phyloP scores from a whole-genome alignment of 129 eudicot genomes.

The Saposhnikovia divaricata region DNA sequence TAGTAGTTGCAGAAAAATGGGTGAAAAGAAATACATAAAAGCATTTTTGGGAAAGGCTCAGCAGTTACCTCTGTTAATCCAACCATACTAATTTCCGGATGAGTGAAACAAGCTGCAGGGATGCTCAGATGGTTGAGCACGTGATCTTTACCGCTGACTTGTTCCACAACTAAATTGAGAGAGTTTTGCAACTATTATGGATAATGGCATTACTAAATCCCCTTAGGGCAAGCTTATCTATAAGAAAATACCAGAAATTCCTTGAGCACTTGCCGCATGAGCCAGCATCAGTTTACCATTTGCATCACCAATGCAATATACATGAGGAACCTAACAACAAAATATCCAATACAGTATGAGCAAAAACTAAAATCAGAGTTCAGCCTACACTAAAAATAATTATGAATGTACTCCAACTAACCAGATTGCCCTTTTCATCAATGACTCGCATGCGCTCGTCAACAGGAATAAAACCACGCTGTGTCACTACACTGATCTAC shows the following conservation, averaged over 20 bases:
- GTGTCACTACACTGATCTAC: slow-evolving; percentile 84
- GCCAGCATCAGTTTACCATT: slow-evolving; percentile 98
- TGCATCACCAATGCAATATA: slow-evolving; percentile 98
- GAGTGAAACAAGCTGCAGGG: slow-evolving; percentile 98
- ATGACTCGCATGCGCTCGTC: slow-evolving; percentile 92
- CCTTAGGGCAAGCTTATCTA: neutral
- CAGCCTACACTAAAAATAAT: slow-evolving; percentile 7
- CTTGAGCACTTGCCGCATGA: slow-evolving; percentile 99
- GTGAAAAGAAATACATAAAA: neutral
- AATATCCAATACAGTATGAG: slow-evolving; percentile 8
- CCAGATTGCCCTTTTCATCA: slow-evolving; percentile 76
- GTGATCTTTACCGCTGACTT: slow-evolving; percentile 78
- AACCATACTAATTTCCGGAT: slow-evolving; percentile 98
- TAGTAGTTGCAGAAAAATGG: neutral
- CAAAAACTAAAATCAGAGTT: neutral
- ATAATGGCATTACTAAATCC: neutral
- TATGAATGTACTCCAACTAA: slow-evolving; percentile 19
- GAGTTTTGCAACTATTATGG: neutral
- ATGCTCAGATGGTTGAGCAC: slow-evolving; percentile 85
- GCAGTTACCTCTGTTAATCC: slow-evolving; percentile 78
- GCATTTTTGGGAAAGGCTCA: neutral
- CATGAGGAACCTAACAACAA: slow-evolving; percentile 65
- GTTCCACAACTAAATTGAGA: slow-evolving; percentile 72
- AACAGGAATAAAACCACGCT: slow-evolving; percentile 90
- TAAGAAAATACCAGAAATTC: slow-evolving; percentile 69